These are phyloP conservation scores for Moesziomyces parantarcticus DNA, from an alignment of 1,284 basidiomycete species.

Conservation along the genomic window DNA sequence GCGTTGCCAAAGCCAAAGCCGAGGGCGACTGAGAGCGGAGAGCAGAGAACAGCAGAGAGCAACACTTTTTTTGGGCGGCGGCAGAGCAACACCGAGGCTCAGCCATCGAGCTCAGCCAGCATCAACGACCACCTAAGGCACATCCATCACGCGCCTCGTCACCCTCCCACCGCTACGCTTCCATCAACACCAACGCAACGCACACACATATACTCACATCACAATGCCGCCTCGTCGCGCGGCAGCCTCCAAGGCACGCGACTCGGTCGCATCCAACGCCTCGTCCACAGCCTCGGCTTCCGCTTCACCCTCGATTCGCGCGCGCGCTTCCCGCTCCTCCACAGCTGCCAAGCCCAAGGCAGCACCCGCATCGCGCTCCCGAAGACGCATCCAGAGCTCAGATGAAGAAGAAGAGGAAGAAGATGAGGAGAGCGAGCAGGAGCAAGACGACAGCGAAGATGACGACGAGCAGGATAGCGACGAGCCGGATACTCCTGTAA, in stretches of 20 bases:
- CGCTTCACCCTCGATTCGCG: slow-evolving; percentile 19
- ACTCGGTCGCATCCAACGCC: slow-evolving; percentile 35
- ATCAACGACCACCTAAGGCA: neutral
- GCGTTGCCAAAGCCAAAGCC: too few relatives aligned
- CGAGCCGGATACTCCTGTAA: slow-evolving; percentile 29
- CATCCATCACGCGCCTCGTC: neutral
- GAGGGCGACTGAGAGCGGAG: neutral
- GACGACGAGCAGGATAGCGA: slow-evolving; percentile 23
- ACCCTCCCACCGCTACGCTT: neutral
- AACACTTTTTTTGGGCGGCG: slow-evolving; percentile 7
- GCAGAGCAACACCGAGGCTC: neutral
- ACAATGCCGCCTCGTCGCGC: slow-evolving; percentile 41
- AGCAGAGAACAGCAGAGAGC: slow-evolving; percentile 10
- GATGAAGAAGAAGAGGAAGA: slow-evolving; percentile 31
- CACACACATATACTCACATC: slow-evolving; percentile 3
- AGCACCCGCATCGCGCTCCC: slow-evolving; percentile 15
- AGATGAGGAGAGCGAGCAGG: slow-evolving; percentile 12
- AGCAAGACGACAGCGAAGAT: slow-evolving; percentile 18
- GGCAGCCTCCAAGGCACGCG: slow-evolving; percentile 40
- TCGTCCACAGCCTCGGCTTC: slow-evolving; percentile 15
- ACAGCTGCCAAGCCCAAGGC: slow-evolving; percentile 13
- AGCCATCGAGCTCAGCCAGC: neutral
- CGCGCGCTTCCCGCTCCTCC: slow-evolving; percentile 18
- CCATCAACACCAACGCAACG: neutral
- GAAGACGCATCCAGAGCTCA: slow-evolving; percentile 38